A percentile compares a stretch with the other conserved stretches of the same genome.
These are phyloP conservation scores for Vicia faba DNA, from an alignment of 306 rosid genomes.

Conservation along the genomic window DNA sequence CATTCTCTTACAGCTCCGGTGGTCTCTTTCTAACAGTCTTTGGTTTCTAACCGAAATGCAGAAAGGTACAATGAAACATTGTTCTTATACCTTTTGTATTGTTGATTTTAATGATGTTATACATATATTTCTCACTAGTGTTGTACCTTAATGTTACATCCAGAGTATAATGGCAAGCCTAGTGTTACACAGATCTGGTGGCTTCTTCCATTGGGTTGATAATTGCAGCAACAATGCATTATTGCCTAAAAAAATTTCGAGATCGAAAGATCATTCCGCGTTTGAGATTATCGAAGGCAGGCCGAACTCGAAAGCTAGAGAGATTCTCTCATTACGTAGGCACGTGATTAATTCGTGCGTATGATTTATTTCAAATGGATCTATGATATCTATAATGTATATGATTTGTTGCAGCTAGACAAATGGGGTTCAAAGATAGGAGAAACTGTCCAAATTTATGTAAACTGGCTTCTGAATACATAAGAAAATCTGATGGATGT, in stretches of 20 bases:
- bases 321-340: conserved; percentile 92
- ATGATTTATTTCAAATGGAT: conserved; percentile 14
- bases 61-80: conserved; percentile 41
- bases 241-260: conserved; percentile 47
- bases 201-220: conserved; percentile 78
- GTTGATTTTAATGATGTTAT: neutral
- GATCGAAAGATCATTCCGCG: conserved; percentile 68
- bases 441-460: conserved; percentile 76
- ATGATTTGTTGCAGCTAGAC: conserved; percentile 77
- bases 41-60: conserved; percentile 54
- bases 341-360: neutral
- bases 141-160: too few species aligned
- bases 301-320: conserved; percentile 64
- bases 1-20: conserved; percentile 29
- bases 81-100: neutral
- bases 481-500: conserved; percentile 73
- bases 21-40: conserved; percentile 23
- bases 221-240: conserved; percentile 63
- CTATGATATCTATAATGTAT: conserved; percentile 6
- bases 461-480: conserved; percentile 84
- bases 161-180: conserved; percentile 54
- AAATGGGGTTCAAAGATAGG: conserved; percentile 83
- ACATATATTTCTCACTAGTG: too few species aligned
- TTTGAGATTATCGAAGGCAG: conserved; percentile 48
- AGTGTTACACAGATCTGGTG: conserved; percentile 61